Evolutionary conservation across 192 early-diverging fungal genomes (phyloP).

Genomic region (Spizellomyces sp.): DNA sequence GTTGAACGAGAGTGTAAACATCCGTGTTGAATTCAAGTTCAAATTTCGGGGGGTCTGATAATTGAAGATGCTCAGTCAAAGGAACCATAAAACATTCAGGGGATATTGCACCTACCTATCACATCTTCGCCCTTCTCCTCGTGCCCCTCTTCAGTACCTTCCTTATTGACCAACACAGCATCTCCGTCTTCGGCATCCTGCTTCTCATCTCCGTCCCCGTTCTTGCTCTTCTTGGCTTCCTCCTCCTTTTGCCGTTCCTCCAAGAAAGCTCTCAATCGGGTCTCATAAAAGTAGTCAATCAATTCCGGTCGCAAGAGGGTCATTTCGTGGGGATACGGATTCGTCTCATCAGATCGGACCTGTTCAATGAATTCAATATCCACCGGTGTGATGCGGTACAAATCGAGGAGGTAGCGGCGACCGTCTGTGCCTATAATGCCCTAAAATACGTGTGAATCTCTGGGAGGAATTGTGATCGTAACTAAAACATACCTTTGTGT

Average conservation of each 20-base stretch:
- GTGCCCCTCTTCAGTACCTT: background rate
- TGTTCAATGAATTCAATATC: conserved; percentile 87
- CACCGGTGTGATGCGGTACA: conserved; percentile 88
- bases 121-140: background rate
- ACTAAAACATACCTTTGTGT: conserved; percentile 57
- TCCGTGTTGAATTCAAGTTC: conserved; percentile 60
- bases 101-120: too few relatives aligned
- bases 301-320: conserved; percentile 86
- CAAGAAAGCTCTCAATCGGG: conserved; percentile 59
- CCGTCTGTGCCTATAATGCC: conserved; percentile 90
- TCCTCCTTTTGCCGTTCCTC: conserved; percentile 37
- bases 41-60: background rate
- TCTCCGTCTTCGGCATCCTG: conserved; percentile 30
- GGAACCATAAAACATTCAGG: too few relatives aligned
- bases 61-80: too few relatives aligned
- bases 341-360: conserved; percentile 54
- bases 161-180: conserved; percentile 1
- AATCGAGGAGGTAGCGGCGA: conserved; percentile 89
- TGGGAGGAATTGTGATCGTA: too few relatives aligned
- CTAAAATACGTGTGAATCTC: too few relatives aligned
- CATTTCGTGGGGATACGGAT: conserved; percentile 85
- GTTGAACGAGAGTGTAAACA: conserved; percentile 25
- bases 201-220: conserved; percentile 19
- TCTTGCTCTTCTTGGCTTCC: conserved; percentile 23
- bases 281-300: conserved; percentile 82